Evolutionary conservation across 2,329 filamentous ascomycete species (phyloP), one percentile per base, ranked within the genome.

Genomic region (Fusarium odoratissimum): DNA sequence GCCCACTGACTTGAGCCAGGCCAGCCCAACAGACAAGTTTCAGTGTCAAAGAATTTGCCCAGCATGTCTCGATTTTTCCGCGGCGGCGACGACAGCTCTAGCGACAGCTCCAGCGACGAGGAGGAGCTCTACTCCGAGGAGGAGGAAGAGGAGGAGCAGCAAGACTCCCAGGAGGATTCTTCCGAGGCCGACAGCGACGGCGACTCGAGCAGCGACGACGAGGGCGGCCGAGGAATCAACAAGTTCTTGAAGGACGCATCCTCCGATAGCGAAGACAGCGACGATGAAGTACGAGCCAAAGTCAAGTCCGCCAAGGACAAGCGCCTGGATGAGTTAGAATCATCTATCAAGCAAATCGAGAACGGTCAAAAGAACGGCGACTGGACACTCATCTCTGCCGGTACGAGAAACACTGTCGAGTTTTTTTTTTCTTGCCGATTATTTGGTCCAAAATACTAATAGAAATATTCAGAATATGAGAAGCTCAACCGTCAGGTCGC

Each of bases 271-370:
- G 93, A 95, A 74, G 91, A 95, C 78, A 95, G 95, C 81, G 95
- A 96, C 74, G 94, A 96, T 74, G 95, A 98, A 74, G 90, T 91
- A 75, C 91, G 92, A 74, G 94, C 92, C 79, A 91, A 96, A 78
- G 93, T 98, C 80, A 98, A 97, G 89, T 98, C 95, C 84, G 95
- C 95, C 79, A 98, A 98, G 86, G 95, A 98, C 87, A 99, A 99
- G 90, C 91, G 96, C 71, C 88, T 94, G 75, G 95, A 98, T 80
- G 97, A 98, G 84, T 88, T 99, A 69, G 95, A 99, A 83, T 89
- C 90, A 67, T 97, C 92, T 46, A 93, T 98, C 79, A 92, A 93
- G 83, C 86, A 93, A 80, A 98, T 99, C 80, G 95, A 98, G 82
- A 99, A 99, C 85, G 95, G 94, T 71, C 89, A 96, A 84, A 98